Evolutionary conservation across 1,139 yeast genomes (phyloP).

Genomic region (Maudiozyma humilis): DNA sequence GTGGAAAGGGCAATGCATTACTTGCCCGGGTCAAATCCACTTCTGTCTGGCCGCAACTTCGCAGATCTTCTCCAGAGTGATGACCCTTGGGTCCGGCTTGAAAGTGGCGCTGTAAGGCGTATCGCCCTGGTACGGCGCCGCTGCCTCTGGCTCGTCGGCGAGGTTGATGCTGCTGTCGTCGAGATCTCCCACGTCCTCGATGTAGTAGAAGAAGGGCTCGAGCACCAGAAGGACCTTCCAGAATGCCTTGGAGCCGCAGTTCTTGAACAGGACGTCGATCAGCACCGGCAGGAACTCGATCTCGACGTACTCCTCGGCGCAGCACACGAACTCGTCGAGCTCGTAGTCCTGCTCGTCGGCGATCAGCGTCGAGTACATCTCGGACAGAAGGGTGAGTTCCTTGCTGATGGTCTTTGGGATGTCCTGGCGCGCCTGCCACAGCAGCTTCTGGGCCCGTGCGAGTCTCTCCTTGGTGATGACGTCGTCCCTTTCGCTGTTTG

Average conservation of each 20-base stretch:
- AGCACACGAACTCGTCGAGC: slow-evolving; percentile 31
- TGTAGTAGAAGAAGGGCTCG: slow-evolving; percentile 32
- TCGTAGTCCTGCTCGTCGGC: slow-evolving; percentile 33
- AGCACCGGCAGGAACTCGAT: slow-evolving; percentile 31
- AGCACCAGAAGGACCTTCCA: slow-evolving; percentile 31
- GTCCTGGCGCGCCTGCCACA: slow-evolving; percentile 33
- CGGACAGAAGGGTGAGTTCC: slow-evolving; percentile 29
- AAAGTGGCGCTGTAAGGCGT: slow-evolving; percentile 12
- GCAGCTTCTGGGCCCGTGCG: slow-evolving; percentile 29
- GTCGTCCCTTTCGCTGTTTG: slow-evolving; percentile 13
- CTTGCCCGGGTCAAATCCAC: slow-evolving; percentile 31
- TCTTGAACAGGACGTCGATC: slow-evolving; percentile 26
- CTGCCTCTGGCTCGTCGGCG: slow-evolving; percentile 7
- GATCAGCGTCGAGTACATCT: slow-evolving; percentile 31
- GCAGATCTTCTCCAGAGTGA: slow-evolving; percentile 31
- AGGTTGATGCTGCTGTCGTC: slow-evolving; percentile 18
- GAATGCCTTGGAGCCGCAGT: slow-evolving; percentile 26
- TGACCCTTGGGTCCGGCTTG: slow-evolving; percentile 31
- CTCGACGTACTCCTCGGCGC: slow-evolving; percentile 33
- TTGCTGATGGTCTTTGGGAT: slow-evolving; percentile 32
- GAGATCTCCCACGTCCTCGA: slow-evolving; percentile 28
- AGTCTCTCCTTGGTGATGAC: slow-evolving; percentile 23
- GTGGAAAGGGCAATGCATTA: neutral
- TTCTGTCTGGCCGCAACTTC: slow-evolving; percentile 32
- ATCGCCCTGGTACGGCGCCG: neutral